Conservation (phyloP, 345 rosid genomes). For the Leavenworthia alabamica region DNA sequence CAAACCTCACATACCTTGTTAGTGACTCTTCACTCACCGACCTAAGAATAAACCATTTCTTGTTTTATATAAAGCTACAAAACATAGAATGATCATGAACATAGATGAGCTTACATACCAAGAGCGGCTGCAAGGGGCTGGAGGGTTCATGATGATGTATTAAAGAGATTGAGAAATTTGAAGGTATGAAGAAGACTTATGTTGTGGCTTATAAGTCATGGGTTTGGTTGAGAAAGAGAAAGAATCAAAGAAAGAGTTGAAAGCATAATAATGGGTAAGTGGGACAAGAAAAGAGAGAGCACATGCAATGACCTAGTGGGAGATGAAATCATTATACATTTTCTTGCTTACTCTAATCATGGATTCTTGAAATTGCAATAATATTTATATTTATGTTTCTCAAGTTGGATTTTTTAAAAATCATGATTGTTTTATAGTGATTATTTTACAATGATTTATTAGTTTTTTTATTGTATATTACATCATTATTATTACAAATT, state of each 20-base stretch:
- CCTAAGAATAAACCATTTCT: constrained; percentile 25
- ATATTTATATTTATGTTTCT: neutral
- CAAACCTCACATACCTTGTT: constrained; percentile 67
- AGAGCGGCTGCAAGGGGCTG: neutral
- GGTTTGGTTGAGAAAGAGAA: neutral
- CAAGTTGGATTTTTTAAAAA: neutral
- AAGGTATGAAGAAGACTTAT: neutral
- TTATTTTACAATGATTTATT: neutral
- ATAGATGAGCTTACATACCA: neutral
- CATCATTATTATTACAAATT: too few relatives aligned
- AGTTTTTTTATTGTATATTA: too few relatives aligned
- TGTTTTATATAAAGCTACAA: neutral
- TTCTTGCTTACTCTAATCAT: neutral
- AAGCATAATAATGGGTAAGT: constrained; percentile 10
- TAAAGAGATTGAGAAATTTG: neutral
- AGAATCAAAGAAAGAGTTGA: constrained; percentile 5
- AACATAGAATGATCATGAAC: neutral
- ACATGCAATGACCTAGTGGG: constrained; percentile 17
- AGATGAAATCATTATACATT: constrained; percentile 10
- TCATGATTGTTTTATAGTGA: neutral
- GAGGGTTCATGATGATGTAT: constrained; percentile 1
- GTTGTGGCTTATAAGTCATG: neutral
- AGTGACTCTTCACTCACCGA: constrained; percentile 74
- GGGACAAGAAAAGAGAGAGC: constrained; percentile 15
- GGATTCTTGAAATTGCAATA: neutral